Evolutionary conservation across 192 early-diverging fungal species (phyloP).

Genomic region (Backusella macrospora): DNA sequence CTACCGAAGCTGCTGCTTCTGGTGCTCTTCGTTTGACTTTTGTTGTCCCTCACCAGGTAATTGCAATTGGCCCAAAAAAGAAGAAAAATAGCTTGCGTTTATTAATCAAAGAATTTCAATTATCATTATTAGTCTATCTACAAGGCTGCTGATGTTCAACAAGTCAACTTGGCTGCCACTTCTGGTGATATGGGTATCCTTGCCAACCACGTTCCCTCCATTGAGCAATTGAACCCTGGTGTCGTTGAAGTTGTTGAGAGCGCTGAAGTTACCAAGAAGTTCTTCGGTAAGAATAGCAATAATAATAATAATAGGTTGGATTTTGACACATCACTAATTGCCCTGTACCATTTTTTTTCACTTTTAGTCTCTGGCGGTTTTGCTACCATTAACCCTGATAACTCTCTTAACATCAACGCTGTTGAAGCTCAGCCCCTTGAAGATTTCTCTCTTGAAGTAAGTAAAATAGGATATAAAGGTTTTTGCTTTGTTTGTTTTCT

Average conservation of each 20-base stretch:
- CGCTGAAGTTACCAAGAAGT: slow-evolving; percentile 77
- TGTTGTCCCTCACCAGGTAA: slow-evolving; percentile 88
- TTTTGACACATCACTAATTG: neutral
- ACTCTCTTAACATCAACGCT: slow-evolving; percentile 95
- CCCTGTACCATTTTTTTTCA: too few species aligned
- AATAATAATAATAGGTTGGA: too few species aligned
- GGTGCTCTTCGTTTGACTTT: slow-evolving; percentile 88
- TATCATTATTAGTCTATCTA: slow-evolving; percentile 63
- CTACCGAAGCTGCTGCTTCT: slow-evolving; percentile 69
- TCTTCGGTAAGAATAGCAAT: slow-evolving; percentile 72
- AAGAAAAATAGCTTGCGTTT: neutral
- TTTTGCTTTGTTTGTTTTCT: neutral
- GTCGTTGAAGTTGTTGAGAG: slow-evolving; percentile 82
- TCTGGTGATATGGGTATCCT: slow-evolving; percentile 98
- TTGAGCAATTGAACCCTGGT: slow-evolving; percentile 93
- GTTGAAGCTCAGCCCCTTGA: slow-evolving; percentile 91
- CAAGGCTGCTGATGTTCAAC: slow-evolving; percentile 73
- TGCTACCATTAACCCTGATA: slow-evolving; percentile 95
- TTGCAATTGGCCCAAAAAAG: neutral
- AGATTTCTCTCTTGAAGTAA: slow-evolving; percentile 81
- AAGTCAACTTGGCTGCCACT: slow-evolving; percentile 91
- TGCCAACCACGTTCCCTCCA: slow-evolving; percentile 94
- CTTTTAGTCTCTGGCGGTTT: slow-evolving; percentile 90
- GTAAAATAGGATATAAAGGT: neutral
- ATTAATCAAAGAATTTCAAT: neutral